These are phyloP conservation scores for Apocynum venetum DNA, from an alignment of 257 asterid genomes.

Conservation along the genomic window DNA sequence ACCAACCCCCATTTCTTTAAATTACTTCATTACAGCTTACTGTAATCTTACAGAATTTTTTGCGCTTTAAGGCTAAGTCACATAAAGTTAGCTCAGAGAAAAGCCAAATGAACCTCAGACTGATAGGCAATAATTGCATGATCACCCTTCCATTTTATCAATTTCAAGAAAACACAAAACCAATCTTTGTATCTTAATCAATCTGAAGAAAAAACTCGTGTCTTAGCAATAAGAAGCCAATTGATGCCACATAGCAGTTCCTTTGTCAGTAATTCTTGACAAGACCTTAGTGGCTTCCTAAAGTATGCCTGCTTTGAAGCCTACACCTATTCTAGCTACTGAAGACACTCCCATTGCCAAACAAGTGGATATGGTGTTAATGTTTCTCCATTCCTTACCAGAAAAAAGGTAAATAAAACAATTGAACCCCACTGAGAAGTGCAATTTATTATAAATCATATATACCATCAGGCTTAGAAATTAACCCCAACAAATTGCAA, in stretches of 20 bases:
- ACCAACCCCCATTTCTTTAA: neutral
- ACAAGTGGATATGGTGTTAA: neutral
- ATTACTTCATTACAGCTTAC: neutral
- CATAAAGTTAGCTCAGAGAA: neutral
- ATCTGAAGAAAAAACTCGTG: neutral
- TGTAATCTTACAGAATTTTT: neutral
- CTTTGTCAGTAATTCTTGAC: neutral
- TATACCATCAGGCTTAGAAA: neutral
- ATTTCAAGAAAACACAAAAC: neutral
- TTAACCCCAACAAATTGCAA: neutral
- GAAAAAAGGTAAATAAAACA: neutral
- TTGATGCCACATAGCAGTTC: neutral
- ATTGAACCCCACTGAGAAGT: neutral
- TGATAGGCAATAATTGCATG: neutral
- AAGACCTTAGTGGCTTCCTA: neutral
- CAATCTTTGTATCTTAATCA: neutral
- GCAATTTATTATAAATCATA: neutral
- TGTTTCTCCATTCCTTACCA: neutral
- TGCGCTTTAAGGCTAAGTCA: neutral
- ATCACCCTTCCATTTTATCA: neutral
- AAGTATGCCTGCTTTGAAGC: neutral
- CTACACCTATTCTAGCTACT: too few relatives aligned
- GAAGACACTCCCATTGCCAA: neutral
- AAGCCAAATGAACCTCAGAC: neutral
- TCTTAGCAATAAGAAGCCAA: neutral